Conservation (phyloP, 2,329 filamentous ascomycete genomes). For the Trichoderma oligosporum region DNA sequence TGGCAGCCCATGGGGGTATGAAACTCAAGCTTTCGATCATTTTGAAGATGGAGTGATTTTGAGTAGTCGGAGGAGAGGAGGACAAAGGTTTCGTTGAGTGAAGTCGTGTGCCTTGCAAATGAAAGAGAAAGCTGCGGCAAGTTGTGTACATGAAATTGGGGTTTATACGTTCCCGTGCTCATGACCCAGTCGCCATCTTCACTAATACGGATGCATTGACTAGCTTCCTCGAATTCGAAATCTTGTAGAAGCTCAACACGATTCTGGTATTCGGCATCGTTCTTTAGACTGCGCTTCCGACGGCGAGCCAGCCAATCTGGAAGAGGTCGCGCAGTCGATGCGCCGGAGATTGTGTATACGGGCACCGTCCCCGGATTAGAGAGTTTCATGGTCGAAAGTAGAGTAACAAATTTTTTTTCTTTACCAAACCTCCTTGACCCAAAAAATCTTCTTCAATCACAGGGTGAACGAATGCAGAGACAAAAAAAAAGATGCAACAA, state of each 20-base stretch:
- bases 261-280: slow-evolving; percentile 88
- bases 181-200: slow-evolving; percentile 97
- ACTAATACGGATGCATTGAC: slow-evolving; percentile 81
- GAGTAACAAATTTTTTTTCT: too few relatives aligned
- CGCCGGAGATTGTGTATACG: slow-evolving; percentile 93
- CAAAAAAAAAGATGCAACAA: neutral
- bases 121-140: slow-evolving; percentile 91
- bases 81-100: slow-evolving; percentile 85
- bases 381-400: slow-evolving; percentile 63
- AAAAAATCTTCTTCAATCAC: slow-evolving; percentile 2
- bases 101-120: slow-evolving; percentile 85
- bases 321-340: slow-evolving; percentile 78
- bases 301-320: slow-evolving; percentile 93
- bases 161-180: slow-evolving; percentile 76
- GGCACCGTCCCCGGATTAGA: slow-evolving; percentile 77
- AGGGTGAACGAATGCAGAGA: neutral
- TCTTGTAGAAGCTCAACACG: slow-evolving; percentile 93
- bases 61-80: slow-evolving; percentile 87
- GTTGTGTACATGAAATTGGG: slow-evolving; percentile 84
- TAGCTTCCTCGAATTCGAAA: slow-evolving; percentile 96
- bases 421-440: neutral
- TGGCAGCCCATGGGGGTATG: slow-evolving; percentile 86
- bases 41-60: slow-evolving; percentile 90
- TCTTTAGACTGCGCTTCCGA: slow-evolving; percentile 85
- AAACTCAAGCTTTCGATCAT: slow-evolving; percentile 86